A percentile compares a stretch with the other conserved stretches of the same genome.
phyloP scores from a whole-genome alignment of 306 rosid species.

The Glycine latifolia region DNA sequence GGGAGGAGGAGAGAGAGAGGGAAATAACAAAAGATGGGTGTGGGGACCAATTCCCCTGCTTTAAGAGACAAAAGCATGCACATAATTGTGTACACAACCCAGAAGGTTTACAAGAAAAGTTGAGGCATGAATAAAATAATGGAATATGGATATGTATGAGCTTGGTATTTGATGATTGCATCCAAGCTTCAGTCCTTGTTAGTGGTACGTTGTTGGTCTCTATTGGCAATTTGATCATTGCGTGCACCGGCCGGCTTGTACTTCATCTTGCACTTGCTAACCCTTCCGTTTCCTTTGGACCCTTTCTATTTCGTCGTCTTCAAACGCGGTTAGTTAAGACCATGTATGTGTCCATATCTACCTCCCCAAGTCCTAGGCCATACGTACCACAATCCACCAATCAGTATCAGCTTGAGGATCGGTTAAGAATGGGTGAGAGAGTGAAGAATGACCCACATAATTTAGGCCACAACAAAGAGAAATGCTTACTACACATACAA shows the following conservation, averaged over 20 bases:
- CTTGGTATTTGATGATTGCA: constrained; percentile 43
- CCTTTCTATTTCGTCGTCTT: constrained; percentile 44
- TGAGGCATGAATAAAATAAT: constrained; percentile 34
- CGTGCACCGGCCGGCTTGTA: constrained; percentile 30
- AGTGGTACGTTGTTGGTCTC: constrained; percentile 37
- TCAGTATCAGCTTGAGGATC: not conserved
- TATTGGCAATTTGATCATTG: constrained; percentile 28
- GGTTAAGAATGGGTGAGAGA: constrained; percentile 9
- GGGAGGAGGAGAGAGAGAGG: not conserved
- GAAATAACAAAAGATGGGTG: constrained; percentile 17
- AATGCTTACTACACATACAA: not conserved
- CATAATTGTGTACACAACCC: constrained; percentile 30
- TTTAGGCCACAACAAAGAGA: not conserved
- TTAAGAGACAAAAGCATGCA: constrained; percentile 45
- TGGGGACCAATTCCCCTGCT: constrained; percentile 41
- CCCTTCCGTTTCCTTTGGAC: not conserved
- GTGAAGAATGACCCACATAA: not conserved
- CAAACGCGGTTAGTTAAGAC: constrained; percentile 30
- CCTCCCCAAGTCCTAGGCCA: not conserved
- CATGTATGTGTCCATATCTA: constrained; percentile 45
- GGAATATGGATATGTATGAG: constrained; percentile 31
- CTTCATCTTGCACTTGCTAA: constrained; percentile 40
- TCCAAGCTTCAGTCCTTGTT: constrained; percentile 45
- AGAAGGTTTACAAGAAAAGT: constrained; percentile 5
- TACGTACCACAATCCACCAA: constrained; percentile 16